These are phyloP conservation scores for Tetragonia tetragonoides DNA, from an alignment of 148 eudicot species.

Conservation along the genomic window DNA sequence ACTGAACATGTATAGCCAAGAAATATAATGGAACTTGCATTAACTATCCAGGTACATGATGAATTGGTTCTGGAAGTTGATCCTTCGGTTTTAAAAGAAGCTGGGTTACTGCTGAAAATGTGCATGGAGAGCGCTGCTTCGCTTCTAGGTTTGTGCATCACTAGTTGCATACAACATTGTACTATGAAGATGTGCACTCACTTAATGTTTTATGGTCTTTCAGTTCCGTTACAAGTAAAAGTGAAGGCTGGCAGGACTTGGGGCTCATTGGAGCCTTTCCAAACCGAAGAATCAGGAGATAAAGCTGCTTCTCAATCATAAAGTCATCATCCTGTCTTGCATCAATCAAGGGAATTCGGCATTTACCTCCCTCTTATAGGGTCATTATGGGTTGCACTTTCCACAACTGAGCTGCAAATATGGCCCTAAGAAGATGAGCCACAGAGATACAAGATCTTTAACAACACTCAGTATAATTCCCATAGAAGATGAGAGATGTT, in stretches of 20 bases:
- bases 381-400: neutral
- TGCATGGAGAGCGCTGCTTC: slow-evolving; percentile 88
- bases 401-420: neutral
- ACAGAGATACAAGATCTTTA: neutral
- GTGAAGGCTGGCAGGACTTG: slow-evolving; percentile 83
- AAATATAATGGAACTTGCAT: neutral
- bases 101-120: slow-evolving; percentile 60
- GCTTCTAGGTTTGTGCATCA: slow-evolving; percentile 59
- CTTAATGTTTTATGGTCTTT: slow-evolving; percentile 15
- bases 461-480: too few relatives aligned
- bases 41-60: slow-evolving; percentile 71
- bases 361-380: too few relatives aligned
- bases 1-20: neutral
- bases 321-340: neutral
- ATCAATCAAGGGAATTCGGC: neutral
- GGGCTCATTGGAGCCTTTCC: slow-evolving; percentile 85
- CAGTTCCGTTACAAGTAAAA: slow-evolving; percentile 88
- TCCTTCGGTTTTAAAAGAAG: slow-evolving; percentile 65
- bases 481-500: neutral
- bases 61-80: slow-evolving; percentile 92
- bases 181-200: neutral
- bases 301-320: neutral
- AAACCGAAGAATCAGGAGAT: slow-evolving; percentile 19
- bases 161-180: neutral
- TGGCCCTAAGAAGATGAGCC: neutral